A percentile compares a stretch with the other conserved stretches of the same genome.
phyloP scores from a whole-genome alignment of 371 early-diverging fungal genomes.

The Mucor mucedo region DNA sequence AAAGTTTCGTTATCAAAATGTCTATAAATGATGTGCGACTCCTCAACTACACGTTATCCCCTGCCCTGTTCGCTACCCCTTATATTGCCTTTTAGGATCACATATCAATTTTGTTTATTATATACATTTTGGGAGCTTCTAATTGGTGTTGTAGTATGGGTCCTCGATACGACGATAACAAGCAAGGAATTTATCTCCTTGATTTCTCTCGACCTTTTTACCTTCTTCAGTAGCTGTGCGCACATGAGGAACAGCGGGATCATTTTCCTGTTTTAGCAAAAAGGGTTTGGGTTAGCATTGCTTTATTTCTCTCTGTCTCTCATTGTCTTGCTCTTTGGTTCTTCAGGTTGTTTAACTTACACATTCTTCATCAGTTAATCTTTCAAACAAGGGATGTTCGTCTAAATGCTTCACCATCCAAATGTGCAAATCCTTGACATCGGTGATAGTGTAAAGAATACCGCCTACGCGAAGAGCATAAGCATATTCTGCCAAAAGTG shows the following conservation, averaged over 20 bases:
- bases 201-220: slow-evolving; percentile 94
- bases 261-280: slow-evolving; percentile 58
- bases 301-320: background rate
- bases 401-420: slow-evolving; percentile 98
- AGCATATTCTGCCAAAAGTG: slow-evolving; percentile 94
- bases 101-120: slow-evolving; percentile 6
- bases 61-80: background rate
- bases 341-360: slow-evolving; percentile 36
- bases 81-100: background rate
- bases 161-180: slow-evolving; percentile 85
- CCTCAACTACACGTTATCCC: no score
- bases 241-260: slow-evolving; percentile 87
- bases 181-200: slow-evolving; percentile 93
- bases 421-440: slow-evolving; percentile 91
- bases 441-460: slow-evolving; percentile 94
- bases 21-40: no score
- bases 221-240: slow-evolving; percentile 95
- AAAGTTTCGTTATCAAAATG: no score
- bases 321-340: background rate
- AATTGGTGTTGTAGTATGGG: slow-evolving; percentile 41
- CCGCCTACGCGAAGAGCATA: slow-evolving; percentile 90
- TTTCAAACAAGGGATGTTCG: slow-evolving; percentile 91
- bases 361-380: slow-evolving; percentile 84
- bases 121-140: slow-evolving; percentile 6
- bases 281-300: background rate